phyloP scores from a whole-genome alignment of 768 basidiomycete genomes.

The Pleurotus ostreatus region DNA sequence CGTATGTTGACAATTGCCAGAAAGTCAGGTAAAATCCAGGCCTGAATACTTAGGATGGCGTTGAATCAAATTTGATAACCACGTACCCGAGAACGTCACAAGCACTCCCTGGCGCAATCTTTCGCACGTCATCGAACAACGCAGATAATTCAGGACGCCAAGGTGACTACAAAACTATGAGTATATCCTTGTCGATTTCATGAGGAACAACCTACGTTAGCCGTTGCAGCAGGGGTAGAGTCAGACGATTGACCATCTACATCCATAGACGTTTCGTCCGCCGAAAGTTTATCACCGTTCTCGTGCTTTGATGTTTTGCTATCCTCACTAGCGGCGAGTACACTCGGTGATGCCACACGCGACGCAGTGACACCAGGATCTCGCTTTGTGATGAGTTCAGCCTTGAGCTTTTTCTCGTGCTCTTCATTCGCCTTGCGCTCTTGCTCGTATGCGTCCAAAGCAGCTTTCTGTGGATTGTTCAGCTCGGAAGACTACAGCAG shows the following conservation, averaged over 20 bases:
- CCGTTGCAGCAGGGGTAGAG: constrained; percentile 9
- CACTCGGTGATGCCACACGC: constrained; percentile 61
- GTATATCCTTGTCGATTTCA: not conserved
- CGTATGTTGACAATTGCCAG: constrained; percentile 94
- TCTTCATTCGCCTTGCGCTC: constrained; percentile 69
- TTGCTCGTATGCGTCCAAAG: constrained; percentile 63
- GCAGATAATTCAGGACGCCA: constrained; percentile 76
- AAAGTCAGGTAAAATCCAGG: constrained; percentile 93
- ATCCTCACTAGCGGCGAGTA: constrained; percentile 16
- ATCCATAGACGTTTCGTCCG: constrained; percentile 45
- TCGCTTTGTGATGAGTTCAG: constrained; percentile 72
- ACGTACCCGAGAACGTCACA: constrained; percentile 71
- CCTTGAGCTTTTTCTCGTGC: constrained; percentile 78
- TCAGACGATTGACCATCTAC: constrained; percentile 31
- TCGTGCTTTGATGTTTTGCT: not conserved
- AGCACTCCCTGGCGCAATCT: constrained; percentile 63
- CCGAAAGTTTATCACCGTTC: not conserved
- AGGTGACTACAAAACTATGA: constrained; percentile 42
- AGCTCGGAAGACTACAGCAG: constrained; percentile 4
- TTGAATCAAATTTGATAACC: constrained; percentile 3
- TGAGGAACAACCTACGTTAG: constrained; percentile 32
- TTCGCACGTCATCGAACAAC: constrained; percentile 73
- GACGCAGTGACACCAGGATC: constrained; percentile 56
- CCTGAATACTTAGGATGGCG: constrained; percentile 33
- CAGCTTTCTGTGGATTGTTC: constrained; percentile 41